phyloP scores from a whole-genome alignment of 331 rosid species.

The Phaseolus coccineus region DNA sequence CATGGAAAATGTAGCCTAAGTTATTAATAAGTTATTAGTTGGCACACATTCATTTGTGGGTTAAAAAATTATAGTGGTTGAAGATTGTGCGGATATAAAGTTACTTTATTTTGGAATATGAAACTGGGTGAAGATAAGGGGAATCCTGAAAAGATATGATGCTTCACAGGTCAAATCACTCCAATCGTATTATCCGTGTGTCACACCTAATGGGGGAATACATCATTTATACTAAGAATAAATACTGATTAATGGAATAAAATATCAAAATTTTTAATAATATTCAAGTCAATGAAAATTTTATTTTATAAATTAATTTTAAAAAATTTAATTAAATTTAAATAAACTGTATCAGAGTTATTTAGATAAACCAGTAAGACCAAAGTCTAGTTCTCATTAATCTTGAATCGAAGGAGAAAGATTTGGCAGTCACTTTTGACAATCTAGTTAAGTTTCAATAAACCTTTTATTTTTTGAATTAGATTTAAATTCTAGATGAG shows the following conservation, averaged over 20 bases:
- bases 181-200: background rate
- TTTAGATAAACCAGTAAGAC: no score
- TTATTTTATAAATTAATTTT: no score
- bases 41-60: constrained; percentile 13
- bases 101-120: constrained; percentile 24
- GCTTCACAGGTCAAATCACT: background rate
- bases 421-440: background rate
- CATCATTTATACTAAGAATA: no score
- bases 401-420: background rate
- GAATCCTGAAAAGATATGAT: constrained; percentile 30
- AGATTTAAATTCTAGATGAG: no score
- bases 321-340: no score
- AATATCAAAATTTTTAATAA: no score
- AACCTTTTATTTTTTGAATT: no score
- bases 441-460: background rate
- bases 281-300: no score
- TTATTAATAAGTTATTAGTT: background rate
- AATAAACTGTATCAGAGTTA: no score
- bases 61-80: constrained; percentile 12
- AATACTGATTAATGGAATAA: no score
- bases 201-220: no score
- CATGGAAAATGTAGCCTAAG: background rate
- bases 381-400: no score
- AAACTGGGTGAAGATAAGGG: constrained; percentile 13
- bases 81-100: constrained; percentile 6